These are phyloP conservation scores for Helichrysum umbraculigerum DNA, from an alignment of 129 eudicot genomes.

Conservation along the genomic window DNA sequence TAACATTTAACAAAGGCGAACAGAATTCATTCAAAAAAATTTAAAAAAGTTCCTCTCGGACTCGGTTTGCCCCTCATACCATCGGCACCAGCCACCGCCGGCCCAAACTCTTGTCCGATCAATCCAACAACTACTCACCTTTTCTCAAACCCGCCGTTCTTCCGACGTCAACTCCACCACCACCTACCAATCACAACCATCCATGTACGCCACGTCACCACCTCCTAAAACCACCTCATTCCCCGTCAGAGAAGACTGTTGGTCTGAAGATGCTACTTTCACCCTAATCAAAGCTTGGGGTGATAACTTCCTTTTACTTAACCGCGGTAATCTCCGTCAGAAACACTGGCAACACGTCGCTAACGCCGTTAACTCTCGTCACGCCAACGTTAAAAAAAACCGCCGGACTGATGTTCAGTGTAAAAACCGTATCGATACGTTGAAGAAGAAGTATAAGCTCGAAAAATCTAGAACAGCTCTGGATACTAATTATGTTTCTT, in stretches of 20 bases:
- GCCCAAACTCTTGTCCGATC: neutral
- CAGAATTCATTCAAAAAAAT: neutral
- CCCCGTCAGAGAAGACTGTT: conserved; percentile 50
- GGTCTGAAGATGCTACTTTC: conserved; percentile 69
- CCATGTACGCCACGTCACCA: neutral
- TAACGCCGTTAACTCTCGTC: conserved; percentile 61
- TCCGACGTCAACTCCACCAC: neutral
- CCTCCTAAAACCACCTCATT: neutral
- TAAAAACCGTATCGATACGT: conserved; percentile 77
- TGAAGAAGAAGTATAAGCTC: conserved; percentile 73
- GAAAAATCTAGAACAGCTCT: conserved; percentile 54
- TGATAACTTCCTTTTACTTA: conserved; percentile 43
- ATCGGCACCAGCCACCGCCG: neutral
- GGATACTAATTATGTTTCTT: conserved; percentile 36
- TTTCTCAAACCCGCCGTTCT: neutral
- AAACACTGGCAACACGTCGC: conserved; percentile 79
- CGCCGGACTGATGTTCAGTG: conserved; percentile 73
- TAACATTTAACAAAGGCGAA: too few relatives aligned
- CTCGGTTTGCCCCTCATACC: neutral
- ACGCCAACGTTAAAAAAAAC: conserved; percentile 43
- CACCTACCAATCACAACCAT: neutral
- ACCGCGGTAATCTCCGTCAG: conserved; percentile 68
- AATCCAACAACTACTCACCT: neutral
- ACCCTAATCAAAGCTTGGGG: conserved; percentile 83
- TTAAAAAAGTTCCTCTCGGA: neutral